A percentile compares a stretch with the other conserved stretches of the same genome.
Evolutionary conservation across 208 protist genomes (phyloP).

Genomic region (Tritrichomonas foetus): DNA sequence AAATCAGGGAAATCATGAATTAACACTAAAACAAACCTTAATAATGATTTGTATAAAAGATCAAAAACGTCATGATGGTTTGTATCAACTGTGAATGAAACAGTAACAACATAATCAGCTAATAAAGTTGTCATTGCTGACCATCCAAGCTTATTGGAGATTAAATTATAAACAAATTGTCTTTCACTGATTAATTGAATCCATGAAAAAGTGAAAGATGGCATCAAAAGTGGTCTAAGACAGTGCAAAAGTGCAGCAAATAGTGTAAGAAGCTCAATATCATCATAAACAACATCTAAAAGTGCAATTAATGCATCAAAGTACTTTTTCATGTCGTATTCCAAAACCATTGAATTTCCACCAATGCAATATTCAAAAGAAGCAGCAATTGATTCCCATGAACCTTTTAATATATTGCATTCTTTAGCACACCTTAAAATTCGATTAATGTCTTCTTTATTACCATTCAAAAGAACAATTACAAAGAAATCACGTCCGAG

Average conservation of each 20-base stretch:
- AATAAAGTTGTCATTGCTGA: neutral
- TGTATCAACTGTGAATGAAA: neutral
- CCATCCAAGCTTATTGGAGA: neutral
- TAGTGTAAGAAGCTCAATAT: neutral
- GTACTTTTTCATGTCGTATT: neutral
- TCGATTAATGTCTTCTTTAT: neutral
- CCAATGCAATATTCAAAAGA: neutral
- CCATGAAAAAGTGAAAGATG: neutral
- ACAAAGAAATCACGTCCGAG: neutral
- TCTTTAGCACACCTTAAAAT: neutral
- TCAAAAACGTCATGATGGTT: neutral
- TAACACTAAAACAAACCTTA: neutral
- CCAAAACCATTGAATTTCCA: neutral
- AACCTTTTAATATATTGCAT: neutral
- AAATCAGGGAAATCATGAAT: slow-evolving; percentile 22
- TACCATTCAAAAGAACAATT: neutral
- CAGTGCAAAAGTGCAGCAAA: neutral
- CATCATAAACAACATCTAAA: neutral
- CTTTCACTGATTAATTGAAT: neutral
- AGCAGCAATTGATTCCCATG: neutral
- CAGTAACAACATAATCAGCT: neutral
- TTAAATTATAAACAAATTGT: neutral
- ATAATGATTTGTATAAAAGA: neutral
- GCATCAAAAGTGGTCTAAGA: neutral
- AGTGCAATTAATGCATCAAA: neutral